Evolutionary conservation across 805 yeast species (phyloP), one percentile per base, ranked within the genome.

Genomic region (Candida insectalens): DNA sequence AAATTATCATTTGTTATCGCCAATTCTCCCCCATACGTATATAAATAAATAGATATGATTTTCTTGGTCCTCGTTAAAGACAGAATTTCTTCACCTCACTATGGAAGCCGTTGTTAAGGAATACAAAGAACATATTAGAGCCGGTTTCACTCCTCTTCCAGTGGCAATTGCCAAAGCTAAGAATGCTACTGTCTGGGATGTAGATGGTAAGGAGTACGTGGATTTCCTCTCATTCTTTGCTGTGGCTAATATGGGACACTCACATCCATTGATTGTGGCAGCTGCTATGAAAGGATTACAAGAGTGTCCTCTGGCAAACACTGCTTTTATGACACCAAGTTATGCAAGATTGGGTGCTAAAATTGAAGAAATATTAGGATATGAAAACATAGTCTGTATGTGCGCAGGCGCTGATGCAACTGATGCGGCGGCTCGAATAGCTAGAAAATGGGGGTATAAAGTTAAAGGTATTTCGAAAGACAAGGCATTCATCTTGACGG

Each of bases 211-310:
- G 27, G 43, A 44, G 25, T 51, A 51, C 35, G 43, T 51, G 19
- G 56, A 51, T 35, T 49, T 51, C 16, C 36, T 49, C 19, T 50
- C 51, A 2, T 44, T 50, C 38, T 51, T 47, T 39, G 54, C 53
- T 8, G 56, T 48, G 14, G 46, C 40, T n/a, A 51, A 51, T 34
- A 49, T 50, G 56, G 56, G 56, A 4, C 56, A 51, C 29, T 31
- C 44, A 4, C 53, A 51, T 34, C 54, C 56, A 4, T 49, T 48
- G 32, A 51, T 51, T 21, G 49, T 48, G 9, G 42, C 43, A 15
- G 56, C 56, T 4, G 41, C 49, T 10, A 40, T 44, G 22, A 41
- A 45, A 9, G 53, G 53, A 8, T 32, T 44, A 14, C 35, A 40
- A 19, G 37, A 38, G 6, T 36, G 47, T 17, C 40, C 51, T 3